A percentile compares a stretch with the other conserved stretches of the same genome.
phyloP scores from a whole-genome alignment of 1,284 basidiomycete genomes.

The Meripilus lineatus region DNA sequence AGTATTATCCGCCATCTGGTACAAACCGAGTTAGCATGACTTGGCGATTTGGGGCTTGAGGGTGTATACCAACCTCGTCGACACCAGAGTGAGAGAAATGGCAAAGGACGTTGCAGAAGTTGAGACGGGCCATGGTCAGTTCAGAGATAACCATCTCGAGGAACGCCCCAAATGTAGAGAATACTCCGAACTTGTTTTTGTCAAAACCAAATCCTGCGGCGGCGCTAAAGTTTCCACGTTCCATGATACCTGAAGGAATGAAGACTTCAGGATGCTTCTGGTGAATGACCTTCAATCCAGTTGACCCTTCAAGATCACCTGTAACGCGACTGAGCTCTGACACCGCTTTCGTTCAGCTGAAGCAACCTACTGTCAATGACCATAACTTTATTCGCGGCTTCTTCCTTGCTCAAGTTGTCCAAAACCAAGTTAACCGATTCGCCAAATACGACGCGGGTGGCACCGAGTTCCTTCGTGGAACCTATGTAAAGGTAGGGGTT shows the following conservation, averaged over 20 bases:
- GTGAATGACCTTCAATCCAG: slow-evolving; percentile 80
- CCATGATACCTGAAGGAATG: slow-evolving; percentile 63
- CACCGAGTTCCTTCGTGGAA: slow-evolving; percentile 66
- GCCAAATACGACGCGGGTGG: slow-evolving; percentile 78
- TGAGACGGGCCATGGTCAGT: slow-evolving; percentile 85
- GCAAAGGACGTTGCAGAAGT: slow-evolving; percentile 79
- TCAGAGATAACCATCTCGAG: slow-evolving; percentile 86
- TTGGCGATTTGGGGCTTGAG: slow-evolving; percentile 58
- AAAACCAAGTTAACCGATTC: slow-evolving; percentile 77
- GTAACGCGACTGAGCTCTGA: slow-evolving; percentile 7
- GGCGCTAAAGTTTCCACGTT: slow-evolving; percentile 52
- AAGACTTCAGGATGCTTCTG: slow-evolving; percentile 86
- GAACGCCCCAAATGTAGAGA: slow-evolving; percentile 86
- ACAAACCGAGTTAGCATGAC: slow-evolving; percentile 16
- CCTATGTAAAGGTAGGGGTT: slow-evolving; percentile 62
- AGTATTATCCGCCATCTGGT: slow-evolving; percentile 78
- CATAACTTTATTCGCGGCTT: slow-evolving; percentile 75
- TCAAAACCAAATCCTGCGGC: slow-evolving; percentile 84
- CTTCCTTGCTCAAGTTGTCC: slow-evolving; percentile 69
- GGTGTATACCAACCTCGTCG: slow-evolving; percentile 42
- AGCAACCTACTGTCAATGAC: slow-evolving; percentile 69
- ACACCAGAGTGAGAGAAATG: slow-evolving; percentile 80
- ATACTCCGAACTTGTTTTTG: slow-evolving; percentile 70
- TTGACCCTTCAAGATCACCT: slow-evolving; percentile 83
- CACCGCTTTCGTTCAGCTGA: not conserved